Evolutionary conservation across 257 asterid species (phyloP).

Genomic region (Plectranthus barbatus): DNA sequence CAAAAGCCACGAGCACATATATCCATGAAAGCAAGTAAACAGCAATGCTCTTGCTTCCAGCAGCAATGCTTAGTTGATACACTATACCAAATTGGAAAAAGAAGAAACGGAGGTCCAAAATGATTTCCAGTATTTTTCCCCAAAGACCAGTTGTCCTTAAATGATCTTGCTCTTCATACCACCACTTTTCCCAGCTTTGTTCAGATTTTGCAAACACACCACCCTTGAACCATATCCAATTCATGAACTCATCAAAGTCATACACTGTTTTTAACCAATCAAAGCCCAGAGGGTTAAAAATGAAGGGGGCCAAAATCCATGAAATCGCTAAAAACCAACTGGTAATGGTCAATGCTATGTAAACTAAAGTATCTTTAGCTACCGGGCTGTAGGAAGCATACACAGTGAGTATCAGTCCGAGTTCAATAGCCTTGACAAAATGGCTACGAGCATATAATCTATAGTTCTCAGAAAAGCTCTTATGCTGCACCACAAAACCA

Average conservation of each 20-base stretch:
- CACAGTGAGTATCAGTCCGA: constrained; percentile 79
- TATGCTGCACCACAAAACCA: constrained; percentile 96
- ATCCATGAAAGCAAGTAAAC: constrained; percentile 95
- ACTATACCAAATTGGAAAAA: constrained; percentile 97
- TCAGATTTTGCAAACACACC: constrained; percentile 87
- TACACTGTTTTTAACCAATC: constrained; percentile 96
- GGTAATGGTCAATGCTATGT: constrained; percentile 80
- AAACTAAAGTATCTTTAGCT: constrained; percentile 75
- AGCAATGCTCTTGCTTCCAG: constrained; percentile 68
- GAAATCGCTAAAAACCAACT: constrained; percentile 97
- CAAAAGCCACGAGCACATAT: constrained; percentile 64
- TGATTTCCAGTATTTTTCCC: constrained; percentile 75
- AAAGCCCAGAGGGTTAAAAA: constrained; percentile 90
- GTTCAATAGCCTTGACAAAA: constrained; percentile 93
- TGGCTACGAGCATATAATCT: constrained; percentile 93
- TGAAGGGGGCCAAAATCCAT: constrained; percentile 87
- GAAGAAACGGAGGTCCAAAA: constrained; percentile 91
- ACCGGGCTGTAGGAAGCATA: constrained; percentile 88
- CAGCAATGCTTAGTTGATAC: constrained; percentile 80
- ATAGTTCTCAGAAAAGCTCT: constrained; percentile 83
- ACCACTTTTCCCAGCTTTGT: constrained; percentile 99
- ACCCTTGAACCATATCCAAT: constrained; percentile 92
- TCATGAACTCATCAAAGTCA: constrained; percentile 93
- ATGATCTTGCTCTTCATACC: constrained; percentile 98
- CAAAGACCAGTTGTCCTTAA: constrained; percentile 86